These are phyloP conservation scores for Lichtheimia ornata DNA, from an alignment of 371 early-diverging fungal genomes.

Conservation along the genomic window DNA sequence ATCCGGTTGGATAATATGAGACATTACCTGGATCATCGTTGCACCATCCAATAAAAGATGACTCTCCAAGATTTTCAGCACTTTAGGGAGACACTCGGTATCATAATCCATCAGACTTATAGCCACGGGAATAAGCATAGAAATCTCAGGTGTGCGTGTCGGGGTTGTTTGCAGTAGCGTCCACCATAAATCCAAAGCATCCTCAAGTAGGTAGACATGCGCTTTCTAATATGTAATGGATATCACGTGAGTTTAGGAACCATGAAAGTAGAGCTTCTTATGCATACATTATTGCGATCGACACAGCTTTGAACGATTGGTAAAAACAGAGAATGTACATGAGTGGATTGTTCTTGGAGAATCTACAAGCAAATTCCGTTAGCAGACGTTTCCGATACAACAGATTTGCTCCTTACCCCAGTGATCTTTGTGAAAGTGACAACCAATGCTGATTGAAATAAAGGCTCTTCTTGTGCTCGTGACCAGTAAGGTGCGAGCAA, in stretches of 20 bases:
- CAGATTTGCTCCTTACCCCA: conserved; percentile 37
- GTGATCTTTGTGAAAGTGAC: conserved; percentile 75
- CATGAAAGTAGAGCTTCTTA: background rate
- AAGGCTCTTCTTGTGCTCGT: conserved; percentile 68
- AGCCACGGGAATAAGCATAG: conserved; percentile 64
- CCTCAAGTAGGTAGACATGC: conserved; percentile 85
- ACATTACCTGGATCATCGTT: conserved; percentile 45
- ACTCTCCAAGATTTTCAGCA: conserved; percentile 78
- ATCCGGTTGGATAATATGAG: background rate
- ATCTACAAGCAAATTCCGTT: conserved; percentile 37
- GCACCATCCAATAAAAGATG: conserved; percentile 71
- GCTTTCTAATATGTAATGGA: conserved; percentile 51
- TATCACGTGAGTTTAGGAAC: too few relatives aligned
- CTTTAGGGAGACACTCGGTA: conserved; percentile 72
- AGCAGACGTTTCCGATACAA: too few relatives aligned
- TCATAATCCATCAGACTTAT: conserved; percentile 71
- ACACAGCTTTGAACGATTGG: conserved; percentile 78
- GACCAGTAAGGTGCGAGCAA: conserved; percentile 85
- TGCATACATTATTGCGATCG: conserved; percentile 51
- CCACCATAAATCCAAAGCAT: conserved; percentile 87
- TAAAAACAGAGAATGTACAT: conserved; percentile 72
- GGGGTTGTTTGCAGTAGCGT: conserved; percentile 72
- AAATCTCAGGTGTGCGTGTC: conserved; percentile 49
- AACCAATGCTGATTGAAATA: conserved; percentile 83
- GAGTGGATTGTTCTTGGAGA: conserved; percentile 66